A percentile compares a stretch with the other conserved stretches of the same genome.
Evolutionary conservation across 73 alveolate species (phyloP).

Genomic region (Stentor coeruleus): DNA sequence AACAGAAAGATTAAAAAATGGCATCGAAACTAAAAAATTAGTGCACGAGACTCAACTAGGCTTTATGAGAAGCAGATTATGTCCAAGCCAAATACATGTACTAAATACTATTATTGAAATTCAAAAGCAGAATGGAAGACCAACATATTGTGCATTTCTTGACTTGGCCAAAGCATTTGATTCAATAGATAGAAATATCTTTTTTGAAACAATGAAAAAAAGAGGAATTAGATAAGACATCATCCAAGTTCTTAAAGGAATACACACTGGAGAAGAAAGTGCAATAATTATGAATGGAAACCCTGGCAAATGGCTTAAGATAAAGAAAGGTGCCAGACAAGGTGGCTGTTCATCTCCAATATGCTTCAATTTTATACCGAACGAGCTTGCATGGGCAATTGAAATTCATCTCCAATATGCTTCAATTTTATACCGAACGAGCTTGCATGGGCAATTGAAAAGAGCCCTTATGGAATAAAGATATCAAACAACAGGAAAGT

Average conservation of each 20-base stretch:
- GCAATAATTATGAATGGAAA: background rate
- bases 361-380: background rate
- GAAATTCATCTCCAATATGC: background rate
- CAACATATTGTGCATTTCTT: background rate
- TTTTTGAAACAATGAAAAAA: background rate
- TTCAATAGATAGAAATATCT: background rate
- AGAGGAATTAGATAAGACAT: background rate
- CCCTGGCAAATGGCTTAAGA: background rate
- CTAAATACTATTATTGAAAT: background rate
- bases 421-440: too few species aligned
- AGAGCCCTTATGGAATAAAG: too few species aligned
- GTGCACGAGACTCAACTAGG: background rate
- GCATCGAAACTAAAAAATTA: background rate
- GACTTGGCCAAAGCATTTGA: background rate
- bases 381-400: background rate
- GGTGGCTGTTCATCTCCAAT: conserved; percentile 1
- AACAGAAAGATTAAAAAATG: background rate
- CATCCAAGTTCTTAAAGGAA: background rate
- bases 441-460: too few species aligned
- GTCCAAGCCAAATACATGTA: background rate
- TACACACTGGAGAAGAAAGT: background rate
- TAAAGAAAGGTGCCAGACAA: background rate
- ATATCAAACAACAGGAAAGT: too few species aligned
- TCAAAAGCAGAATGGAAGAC: background rate
- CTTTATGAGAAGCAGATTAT: background rate